These are phyloP conservation scores for Thraustochytrium striatum DNA, from an alignment of 352 stramenopile genomes.

Conservation along the genomic window DNA sequence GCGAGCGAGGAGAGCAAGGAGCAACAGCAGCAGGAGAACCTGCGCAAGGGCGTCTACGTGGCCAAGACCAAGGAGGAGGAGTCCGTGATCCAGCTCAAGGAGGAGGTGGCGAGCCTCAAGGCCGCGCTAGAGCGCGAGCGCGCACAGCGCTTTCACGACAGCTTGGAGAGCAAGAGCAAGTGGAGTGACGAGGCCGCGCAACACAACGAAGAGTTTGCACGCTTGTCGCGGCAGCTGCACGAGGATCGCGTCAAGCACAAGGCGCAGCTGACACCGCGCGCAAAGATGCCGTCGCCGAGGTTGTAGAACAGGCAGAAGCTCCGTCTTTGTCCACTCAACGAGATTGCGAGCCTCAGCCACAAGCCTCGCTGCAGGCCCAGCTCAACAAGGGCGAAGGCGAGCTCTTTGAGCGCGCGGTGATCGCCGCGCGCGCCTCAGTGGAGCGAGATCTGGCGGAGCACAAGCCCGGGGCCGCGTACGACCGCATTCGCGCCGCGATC, in stretches of 20 bases:
- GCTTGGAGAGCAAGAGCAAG: conserved; percentile 1
- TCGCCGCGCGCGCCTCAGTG: background rate
- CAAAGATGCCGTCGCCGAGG: background rate
- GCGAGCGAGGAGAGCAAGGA: background rate
- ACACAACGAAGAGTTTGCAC: background rate
- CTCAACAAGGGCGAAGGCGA: conserved; percentile 19
- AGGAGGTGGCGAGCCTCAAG: background rate
- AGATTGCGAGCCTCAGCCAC: too few relatives aligned
- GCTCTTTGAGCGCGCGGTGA: conserved; percentile 10
- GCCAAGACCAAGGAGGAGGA: conserved; percentile 19
- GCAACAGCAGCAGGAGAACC: background rate
- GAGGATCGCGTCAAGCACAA: conserved; percentile 30
- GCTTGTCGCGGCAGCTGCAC: conserved; percentile 22
- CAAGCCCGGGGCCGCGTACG: background rate
- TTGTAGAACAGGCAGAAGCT: conserved; percentile 11
- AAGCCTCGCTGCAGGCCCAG: background rate
- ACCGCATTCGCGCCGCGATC: background rate
- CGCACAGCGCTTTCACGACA: conserved; percentile 13
- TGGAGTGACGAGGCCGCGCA: background rate
- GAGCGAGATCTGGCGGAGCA: background rate
- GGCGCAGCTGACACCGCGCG: background rate
- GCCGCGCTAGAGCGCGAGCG: conserved; percentile 4
- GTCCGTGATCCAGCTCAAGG: background rate
- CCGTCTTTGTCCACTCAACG: too few relatives aligned
- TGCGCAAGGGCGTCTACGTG: conserved; percentile 2